Evolutionary conservation across 495 filamentous ascomycete genomes (phyloP), one percentile per base, ranked within the genome.

Genomic region (Choiromyces venosus): DNA sequence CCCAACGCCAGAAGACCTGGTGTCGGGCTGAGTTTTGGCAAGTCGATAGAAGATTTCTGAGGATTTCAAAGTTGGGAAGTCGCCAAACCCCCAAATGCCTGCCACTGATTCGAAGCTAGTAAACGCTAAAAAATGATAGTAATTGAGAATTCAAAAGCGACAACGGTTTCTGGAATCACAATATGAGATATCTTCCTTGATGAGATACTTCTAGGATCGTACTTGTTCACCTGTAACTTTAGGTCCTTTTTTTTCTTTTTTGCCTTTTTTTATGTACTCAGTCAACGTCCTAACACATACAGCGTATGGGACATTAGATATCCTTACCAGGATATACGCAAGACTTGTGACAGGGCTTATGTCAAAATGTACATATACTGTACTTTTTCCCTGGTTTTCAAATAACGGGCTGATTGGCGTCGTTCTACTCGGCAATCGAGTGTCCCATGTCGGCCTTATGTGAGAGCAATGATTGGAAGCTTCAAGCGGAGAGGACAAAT

Each of bases 401-500:
- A 61, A 29, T 29, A 61, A 29, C 10, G 52, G 52, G 52, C 25
- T 61, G 52, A 29, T 61, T 61, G 52, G 52, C 6, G 52, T 61
- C n/a, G n/a, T 29, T 61, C n/a, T 61, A 10, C 52, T 61, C 52
- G 52, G 52, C 52, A 61, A 61, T 61, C 52, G 52, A 61, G 52
- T 61, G 52, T 61, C n/a, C 44, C 52, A 29, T 61, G 46, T 16
- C 21, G 21, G 6, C 44, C 44, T n/a, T 25, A 52, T 52, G 44
- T 52, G 44, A 52, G 44, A n/a, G 44, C 25, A 16, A 12, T 25
- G 52, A 61, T 61, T 61, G 10, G 52, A 61, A 61, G 25, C 52
- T 61, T 61, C 52, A 61, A 61, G 52, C 52, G n/a, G 52, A 61
- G 29, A 29, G 16, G 52, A 61, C n/a, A 12, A 61, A 29, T 61